These are phyloP conservation scores for Alternaria viburni DNA, from an alignment of 2,329 filamentous ascomycete genomes.

Conservation along the genomic window DNA sequence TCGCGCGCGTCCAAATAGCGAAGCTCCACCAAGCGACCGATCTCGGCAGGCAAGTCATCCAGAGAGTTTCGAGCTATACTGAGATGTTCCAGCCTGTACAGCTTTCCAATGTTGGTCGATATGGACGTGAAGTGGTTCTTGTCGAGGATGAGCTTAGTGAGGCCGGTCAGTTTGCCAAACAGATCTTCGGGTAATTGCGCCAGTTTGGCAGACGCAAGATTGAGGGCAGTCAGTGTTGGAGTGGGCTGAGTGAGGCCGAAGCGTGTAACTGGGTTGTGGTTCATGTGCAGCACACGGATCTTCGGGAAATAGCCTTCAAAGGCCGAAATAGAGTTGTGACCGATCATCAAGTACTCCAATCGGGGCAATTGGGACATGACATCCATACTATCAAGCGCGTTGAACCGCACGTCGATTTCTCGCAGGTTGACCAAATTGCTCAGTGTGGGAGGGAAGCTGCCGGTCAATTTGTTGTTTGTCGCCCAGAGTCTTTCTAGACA, in stretches of 20 bases:
- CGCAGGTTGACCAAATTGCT: conserved; percentile 76
- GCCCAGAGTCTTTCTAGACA: conserved; percentile 90
- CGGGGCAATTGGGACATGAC: conserved; percentile 82
- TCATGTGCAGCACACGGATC: conserved; percentile 83
- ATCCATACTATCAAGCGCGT: conserved; percentile 86
- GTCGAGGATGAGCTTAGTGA: conserved; percentile 88
- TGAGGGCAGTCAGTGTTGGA: conserved; percentile 82
- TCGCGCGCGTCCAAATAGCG: conserved; percentile 86
- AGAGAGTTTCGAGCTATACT: conserved; percentile 93
- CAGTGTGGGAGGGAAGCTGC: conserved; percentile 75
- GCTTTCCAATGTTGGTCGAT: conserved; percentile 81
- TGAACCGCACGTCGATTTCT: conserved; percentile 94
- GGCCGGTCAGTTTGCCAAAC: conserved; percentile 83
- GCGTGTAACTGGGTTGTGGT: conserved; percentile 93
- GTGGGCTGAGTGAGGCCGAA: conserved; percentile 82
- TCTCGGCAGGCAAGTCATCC: conserved; percentile 81
- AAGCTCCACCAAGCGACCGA: conserved; percentile 85
- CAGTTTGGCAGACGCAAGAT: conserved; percentile 88
- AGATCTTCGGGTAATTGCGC: conserved; percentile 85
- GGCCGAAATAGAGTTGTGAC: conserved; percentile 90
- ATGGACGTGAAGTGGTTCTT: conserved; percentile 95
- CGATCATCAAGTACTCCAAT: conserved; percentile 85
- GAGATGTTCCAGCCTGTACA: conserved; percentile 85
- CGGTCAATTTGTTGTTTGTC: conserved; percentile 88
- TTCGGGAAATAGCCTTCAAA: conserved; percentile 89